Evolutionary conservation across 352 stramenopile genomes (phyloP).

Genomic region (Phytophthora fragariae): DNA sequence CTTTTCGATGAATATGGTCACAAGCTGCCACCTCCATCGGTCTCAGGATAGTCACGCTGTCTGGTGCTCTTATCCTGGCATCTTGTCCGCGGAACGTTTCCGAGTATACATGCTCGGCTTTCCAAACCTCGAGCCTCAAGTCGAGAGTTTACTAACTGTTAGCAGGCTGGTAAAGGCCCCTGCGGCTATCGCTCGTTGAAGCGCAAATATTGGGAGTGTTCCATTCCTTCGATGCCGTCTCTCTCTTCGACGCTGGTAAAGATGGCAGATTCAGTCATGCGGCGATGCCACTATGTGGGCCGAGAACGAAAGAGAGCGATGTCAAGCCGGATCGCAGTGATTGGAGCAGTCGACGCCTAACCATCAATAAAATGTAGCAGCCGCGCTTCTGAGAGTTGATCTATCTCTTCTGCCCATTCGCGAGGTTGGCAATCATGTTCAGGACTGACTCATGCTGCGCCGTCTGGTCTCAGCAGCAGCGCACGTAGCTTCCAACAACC

Average conservation of each 20-base stretch:
- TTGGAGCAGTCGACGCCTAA: background rate
- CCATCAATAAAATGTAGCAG: background rate
- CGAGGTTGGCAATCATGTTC: background rate
- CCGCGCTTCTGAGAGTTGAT: background rate
- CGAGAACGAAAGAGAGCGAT: background rate
- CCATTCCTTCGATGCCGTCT: background rate
- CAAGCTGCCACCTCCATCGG: background rate
- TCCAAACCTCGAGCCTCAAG: background rate
- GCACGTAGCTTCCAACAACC: background rate
- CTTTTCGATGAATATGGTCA: slow-evolving; percentile 14
- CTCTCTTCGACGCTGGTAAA: slow-evolving; percentile 7
- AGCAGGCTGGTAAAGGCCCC: slow-evolving; percentile 15
- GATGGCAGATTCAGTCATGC: slow-evolving; percentile 1
- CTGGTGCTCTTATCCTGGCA: slow-evolving; percentile 25
- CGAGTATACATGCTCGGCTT: background rate
- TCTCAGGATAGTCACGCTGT: slow-evolving; percentile 8
- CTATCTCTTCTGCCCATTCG: background rate
- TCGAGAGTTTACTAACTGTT: background rate
- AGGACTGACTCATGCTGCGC: background rate
- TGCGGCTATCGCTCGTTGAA: slow-evolving; percentile 6
- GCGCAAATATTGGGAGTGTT: slow-evolving; percentile 7
- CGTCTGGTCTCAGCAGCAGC: background rate
- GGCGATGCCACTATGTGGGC: background rate
- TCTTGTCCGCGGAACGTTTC: slow-evolving; percentile 27
- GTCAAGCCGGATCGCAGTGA: background rate